Conservation (phyloP, 2,329 filamentous ascomycete genomes). For the Aspergillus tanneri region DNA sequence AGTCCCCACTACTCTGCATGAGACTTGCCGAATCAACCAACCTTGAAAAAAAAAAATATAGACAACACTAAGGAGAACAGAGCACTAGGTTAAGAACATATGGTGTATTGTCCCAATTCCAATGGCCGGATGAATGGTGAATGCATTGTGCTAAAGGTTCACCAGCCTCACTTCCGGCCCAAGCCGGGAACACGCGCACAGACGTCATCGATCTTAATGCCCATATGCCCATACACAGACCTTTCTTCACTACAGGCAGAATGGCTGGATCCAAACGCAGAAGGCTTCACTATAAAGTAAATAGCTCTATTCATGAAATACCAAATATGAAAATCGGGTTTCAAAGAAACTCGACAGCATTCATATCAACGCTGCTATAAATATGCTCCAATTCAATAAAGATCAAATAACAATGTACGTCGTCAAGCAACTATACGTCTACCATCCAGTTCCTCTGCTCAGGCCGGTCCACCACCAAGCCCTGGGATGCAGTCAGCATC, state of each 20-base stretch:
- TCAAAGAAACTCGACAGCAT: too few relatives aligned
- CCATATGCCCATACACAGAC: neutral
- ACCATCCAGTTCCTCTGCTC: neutral
- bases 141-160: neutral
- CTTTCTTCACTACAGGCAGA: too few relatives aligned
- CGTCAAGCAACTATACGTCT: neutral
- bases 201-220: neutral
- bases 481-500: slow-evolving; percentile 8
- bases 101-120: neutral
- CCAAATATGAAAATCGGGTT: too few relatives aligned
- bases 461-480: slow-evolving; percentile 12
- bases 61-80: too few relatives aligned
- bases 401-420: neutral
- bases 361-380: too few relatives aligned
- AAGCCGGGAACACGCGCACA: neutral
- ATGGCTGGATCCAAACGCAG: too few relatives aligned
- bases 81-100: too few relatives aligned
- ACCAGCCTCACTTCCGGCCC: neutral
- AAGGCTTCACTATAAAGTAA: too few relatives aligned
- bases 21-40: too few relatives aligned
- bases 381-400: neutral
- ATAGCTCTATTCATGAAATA: too few relatives aligned
- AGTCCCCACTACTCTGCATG: neutral
- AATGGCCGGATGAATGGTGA: neutral
- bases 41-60: too few relatives aligned